Conservation (phyloP, 768 basidiomycete species). For the Panaeolus papilionaceus region DNA sequence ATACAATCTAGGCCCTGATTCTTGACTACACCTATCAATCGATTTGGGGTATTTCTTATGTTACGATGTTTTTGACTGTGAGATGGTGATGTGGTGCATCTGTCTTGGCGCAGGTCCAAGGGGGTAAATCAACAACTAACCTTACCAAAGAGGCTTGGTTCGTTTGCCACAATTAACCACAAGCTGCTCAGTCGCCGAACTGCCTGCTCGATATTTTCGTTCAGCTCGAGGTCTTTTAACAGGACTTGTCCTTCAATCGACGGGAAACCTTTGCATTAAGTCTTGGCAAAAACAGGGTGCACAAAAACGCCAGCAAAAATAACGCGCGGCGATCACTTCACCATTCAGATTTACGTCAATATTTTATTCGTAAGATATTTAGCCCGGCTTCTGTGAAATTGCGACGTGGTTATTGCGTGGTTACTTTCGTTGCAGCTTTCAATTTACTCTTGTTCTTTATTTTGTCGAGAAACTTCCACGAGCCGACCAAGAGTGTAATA, state of each 20-base stretch:
- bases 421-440: not conserved
- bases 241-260: no score
- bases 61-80: not conserved
- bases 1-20: not conserved
- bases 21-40: no score
- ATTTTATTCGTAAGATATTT: conserved; percentile 3
- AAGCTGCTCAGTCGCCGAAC: no score
- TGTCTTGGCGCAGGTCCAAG: not conserved
- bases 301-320: not conserved
- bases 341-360: conserved; percentile 10
- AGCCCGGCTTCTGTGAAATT: conserved; percentile 7
- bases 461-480: not conserved
- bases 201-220: no score
- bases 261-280: no score
- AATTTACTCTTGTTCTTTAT: not conserved
- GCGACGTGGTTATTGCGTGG: not conserved
- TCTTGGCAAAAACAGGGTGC: conserved; percentile 5
- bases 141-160: no score
- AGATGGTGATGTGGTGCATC: not conserved
- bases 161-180: no score
- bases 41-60: not conserved
- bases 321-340: conserved; percentile 11
- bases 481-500: not conserved
- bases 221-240: not conserved
- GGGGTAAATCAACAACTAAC: not conserved